Conservation (phyloP, 192 early-diverging fungal genomes). For the Backusella psychrophila region DNA sequence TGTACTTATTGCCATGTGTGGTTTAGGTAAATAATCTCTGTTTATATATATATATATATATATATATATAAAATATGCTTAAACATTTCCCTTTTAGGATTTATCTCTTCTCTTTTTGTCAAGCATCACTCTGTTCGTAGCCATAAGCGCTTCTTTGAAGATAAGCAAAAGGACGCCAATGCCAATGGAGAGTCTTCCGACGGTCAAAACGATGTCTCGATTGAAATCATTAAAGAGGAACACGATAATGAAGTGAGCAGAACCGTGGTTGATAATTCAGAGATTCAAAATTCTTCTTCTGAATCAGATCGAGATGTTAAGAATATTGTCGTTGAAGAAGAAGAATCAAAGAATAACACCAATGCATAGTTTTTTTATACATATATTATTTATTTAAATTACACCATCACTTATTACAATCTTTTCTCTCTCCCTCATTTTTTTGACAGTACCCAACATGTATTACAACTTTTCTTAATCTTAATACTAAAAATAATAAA, state of each 20-base stretch:
- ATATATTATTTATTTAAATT: neutral
- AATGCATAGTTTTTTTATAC: neutral
- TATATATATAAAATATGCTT: neutral
- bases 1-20: conserved; percentile 4
- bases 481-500: too few species aligned
- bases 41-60: neutral
- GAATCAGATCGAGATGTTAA: neutral
- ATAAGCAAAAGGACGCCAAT: neutral
- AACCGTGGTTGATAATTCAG: neutral
- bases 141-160: neutral
- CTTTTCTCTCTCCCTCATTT: neutral
- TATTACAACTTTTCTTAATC: neutral
- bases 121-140: conserved; percentile 19
- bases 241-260: neutral
- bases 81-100: conserved; percentile 10
- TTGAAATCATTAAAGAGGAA: neutral
- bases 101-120: conserved; percentile 19
- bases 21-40: neutral
- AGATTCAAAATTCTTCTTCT: neutral
- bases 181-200: neutral
- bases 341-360: neutral
- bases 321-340: neutral
- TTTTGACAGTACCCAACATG: neutral
- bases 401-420: neutral
- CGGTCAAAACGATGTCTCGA: neutral